phyloP scores from a whole-genome alignment of 768 basidiomycete species.

The Auriscalpium microsporum region DNA sequence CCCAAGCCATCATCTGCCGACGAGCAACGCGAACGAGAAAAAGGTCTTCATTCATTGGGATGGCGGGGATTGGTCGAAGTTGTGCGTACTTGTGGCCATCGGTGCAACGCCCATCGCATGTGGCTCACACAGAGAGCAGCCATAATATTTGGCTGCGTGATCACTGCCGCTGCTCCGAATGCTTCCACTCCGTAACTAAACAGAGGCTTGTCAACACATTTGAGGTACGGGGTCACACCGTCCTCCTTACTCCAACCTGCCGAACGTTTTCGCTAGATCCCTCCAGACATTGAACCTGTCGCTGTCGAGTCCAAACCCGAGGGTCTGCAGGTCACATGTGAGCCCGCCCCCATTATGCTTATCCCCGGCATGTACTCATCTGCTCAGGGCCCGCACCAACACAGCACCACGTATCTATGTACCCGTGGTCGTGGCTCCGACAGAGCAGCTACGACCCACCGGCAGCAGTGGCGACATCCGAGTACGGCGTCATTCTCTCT shows the following conservation, averaged over 20 bases:
- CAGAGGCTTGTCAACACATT: constrained; percentile 86
- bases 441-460: constrained; percentile 73
- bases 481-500: constrained; percentile 31
- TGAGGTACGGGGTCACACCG: constrained; percentile 38
- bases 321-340: constrained; percentile 73
- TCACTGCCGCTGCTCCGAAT: constrained; percentile 82
- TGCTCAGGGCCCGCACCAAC: constrained; percentile 42
- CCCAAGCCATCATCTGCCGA: constrained; percentile 17
- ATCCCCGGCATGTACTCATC: background rate
- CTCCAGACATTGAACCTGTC: constrained; percentile 59
- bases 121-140: constrained; percentile 30
- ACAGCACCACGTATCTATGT: constrained; percentile 66
- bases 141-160: constrained; percentile 90
- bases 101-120: background rate
- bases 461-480: constrained; percentile 20
- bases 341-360: constrained; percentile 17
- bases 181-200: constrained; percentile 83
- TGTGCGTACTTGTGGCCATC: constrained; percentile 39
- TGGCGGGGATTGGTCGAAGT: constrained; percentile 62
- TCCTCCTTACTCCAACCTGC: background rate
- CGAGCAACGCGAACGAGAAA: constrained; percentile 41
- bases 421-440: constrained; percentile 82
- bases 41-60: constrained; percentile 71
- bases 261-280: constrained; percentile 45
- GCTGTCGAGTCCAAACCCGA: constrained; percentile 44